phyloP scores from a whole-genome alignment of 108 stramenopile species.

The Cyclostephanos tholiformis region DNA sequence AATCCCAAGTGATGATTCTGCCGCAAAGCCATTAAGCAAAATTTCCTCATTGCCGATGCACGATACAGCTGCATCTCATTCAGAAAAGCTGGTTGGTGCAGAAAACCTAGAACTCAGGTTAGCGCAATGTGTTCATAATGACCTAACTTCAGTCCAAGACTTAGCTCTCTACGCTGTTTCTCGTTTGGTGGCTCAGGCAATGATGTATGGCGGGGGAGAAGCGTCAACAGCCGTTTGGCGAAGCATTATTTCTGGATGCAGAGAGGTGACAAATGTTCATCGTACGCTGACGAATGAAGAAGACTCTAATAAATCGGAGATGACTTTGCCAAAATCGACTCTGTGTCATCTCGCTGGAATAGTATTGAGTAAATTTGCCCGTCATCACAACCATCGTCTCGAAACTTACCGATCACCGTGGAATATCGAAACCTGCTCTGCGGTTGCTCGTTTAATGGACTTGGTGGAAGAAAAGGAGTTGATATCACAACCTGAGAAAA shows the following conservation, averaged over 20 bases:
- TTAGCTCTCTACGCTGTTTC: conserved; percentile 62
- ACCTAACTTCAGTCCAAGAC: conserved; percentile 64
- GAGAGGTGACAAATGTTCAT: background rate
- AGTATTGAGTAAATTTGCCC: conserved; percentile 67
- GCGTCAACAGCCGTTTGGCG: conserved; percentile 75
- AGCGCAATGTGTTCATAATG: conserved; percentile 23
- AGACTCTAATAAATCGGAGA: background rate
- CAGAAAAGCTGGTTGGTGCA: background rate
- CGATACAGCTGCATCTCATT: background rate
- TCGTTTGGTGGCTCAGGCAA: conserved; percentile 69
- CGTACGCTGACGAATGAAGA: background rate
- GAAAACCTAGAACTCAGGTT: conserved; percentile 2
- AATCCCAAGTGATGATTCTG: background rate
- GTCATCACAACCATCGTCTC: conserved; percentile 60
- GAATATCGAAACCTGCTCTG: conserved; percentile 64
- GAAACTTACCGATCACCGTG: conserved; percentile 57
- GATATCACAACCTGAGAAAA: conserved; percentile 36
- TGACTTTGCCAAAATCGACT: conserved; percentile 34
- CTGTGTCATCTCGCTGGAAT: conserved; percentile 74
- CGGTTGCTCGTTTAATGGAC: conserved; percentile 70
- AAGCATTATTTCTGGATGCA: conserved; percentile 42
- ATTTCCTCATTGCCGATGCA: background rate
- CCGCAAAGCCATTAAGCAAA: background rate
- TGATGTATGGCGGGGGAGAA: conserved; percentile 84
- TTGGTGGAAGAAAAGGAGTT: conserved; percentile 83